Percentiles rank a stretch among this genome's conserved stretches.
These are phyloP conservation scores for Penicillium sp. DNA, from an alignment of 2,329 filamentous ascomycete genomes.

Conservation along the genomic window DNA sequence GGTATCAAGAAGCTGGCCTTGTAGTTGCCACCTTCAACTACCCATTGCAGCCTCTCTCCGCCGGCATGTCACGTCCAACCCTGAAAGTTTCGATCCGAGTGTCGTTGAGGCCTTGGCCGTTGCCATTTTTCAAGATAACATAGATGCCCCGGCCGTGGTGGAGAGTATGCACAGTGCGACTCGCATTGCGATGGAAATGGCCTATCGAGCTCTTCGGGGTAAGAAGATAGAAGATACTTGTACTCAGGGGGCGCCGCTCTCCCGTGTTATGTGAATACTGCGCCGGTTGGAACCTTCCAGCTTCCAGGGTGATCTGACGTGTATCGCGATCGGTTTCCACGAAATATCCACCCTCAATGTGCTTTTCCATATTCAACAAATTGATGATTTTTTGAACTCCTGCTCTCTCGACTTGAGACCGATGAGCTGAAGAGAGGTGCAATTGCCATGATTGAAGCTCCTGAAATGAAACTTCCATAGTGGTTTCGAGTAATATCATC, in stretches of 20 bases:
- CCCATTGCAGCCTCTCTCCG: constrained; percentile 68
- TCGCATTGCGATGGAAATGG: constrained; percentile 65
- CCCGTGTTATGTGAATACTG: constrained; percentile 18
- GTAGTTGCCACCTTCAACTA: constrained; percentile 68
- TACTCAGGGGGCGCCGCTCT: constrained; percentile 54
- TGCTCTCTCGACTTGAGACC: neutral
- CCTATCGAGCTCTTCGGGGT: constrained; percentile 59
- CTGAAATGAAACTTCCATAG: neutral
- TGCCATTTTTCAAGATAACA: constrained; percentile 57
- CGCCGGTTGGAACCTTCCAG: constrained; percentile 27
- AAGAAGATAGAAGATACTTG: constrained; percentile 67
- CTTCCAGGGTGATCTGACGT: constrained; percentile 58
- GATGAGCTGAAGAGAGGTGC: neutral
- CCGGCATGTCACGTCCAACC: constrained; percentile 60
- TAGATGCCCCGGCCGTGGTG: constrained; percentile 66
- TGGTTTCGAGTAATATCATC: constrained; percentile 32
- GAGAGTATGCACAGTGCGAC: constrained; percentile 65
- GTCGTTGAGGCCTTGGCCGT: neutral
- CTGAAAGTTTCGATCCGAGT: constrained; percentile 63
- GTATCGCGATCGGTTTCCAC: constrained; percentile 61
- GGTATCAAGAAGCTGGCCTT: constrained; percentile 65
- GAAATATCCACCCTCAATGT: constrained; percentile 68
- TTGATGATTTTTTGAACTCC: constrained; percentile 43
- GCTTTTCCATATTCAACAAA: constrained; percentile 53
- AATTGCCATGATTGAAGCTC: neutral